phyloP scores from a whole-genome alignment of 352 stramenopile genomes.

The Phytopythium litorale region DNA sequence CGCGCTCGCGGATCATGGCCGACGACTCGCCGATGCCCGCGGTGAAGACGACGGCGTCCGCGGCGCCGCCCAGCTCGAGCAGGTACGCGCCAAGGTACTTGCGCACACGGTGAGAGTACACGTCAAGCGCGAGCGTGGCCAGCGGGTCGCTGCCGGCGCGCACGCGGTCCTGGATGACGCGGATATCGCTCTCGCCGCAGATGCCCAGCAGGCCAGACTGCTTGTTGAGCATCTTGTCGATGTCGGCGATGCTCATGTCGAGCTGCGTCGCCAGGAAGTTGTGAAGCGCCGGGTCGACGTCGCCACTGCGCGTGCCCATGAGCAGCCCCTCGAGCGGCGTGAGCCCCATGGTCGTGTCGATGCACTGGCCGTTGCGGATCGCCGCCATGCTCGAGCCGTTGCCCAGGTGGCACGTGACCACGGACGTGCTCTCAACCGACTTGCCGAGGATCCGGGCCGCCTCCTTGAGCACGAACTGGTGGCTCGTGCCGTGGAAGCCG shows the following conservation, averaged over 20 bases:
- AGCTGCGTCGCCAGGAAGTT: constrained; percentile 67
- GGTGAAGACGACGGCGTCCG: constrained; percentile 89
- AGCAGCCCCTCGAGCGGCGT: constrained; percentile 85
- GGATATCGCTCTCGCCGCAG: constrained; percentile 81
- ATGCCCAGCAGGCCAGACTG: constrained; percentile 82
- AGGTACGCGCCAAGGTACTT: constrained; percentile 87
- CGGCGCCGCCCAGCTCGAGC: constrained; percentile 54
- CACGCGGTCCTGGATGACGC: constrained; percentile 66
- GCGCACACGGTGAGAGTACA: constrained; percentile 83
- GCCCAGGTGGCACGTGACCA: constrained; percentile 87
- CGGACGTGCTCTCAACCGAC: constrained; percentile 48
- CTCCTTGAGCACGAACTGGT: constrained; percentile 81
- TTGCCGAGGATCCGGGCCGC: constrained; percentile 58
- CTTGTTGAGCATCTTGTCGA: constrained; percentile 90
- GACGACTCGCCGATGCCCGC: constrained; percentile 86
- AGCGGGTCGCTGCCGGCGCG: constrained; percentile 39
- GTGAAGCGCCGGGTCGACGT: constrained; percentile 84
- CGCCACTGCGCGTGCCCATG: constrained; percentile 87
- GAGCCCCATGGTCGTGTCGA: constrained; percentile 91
- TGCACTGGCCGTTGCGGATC: constrained; percentile 64
- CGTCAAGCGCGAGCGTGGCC: constrained; percentile 70
- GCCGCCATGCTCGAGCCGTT: constrained; percentile 85
- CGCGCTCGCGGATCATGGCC: constrained; percentile 69
- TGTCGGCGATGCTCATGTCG: constrained; percentile 64
- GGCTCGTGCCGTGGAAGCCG: constrained; percentile 89